Conservation (phyloP, 2,329 filamentous ascomycete species). For the Biscogniauxia mediterranea region DNA sequence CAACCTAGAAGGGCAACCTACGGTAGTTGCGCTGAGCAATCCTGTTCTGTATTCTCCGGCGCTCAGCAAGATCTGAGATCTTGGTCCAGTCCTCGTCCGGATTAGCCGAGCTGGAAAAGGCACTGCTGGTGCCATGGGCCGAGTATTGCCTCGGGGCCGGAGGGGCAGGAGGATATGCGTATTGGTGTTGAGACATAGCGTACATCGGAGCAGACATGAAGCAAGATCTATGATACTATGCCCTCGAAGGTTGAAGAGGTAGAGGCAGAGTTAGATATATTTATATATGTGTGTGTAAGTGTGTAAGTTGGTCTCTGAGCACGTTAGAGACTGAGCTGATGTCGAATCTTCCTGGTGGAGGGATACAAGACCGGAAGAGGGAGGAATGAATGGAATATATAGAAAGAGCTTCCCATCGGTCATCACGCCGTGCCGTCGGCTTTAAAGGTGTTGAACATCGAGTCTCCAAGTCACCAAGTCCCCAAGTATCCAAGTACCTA, state of each 20-base stretch:
- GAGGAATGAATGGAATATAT: constrained; percentile 29
- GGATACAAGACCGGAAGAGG: constrained; percentile 22
- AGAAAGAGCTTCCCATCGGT: constrained; percentile 20
- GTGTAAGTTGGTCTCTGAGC: background rate
- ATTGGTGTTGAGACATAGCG: constrained; percentile 43
- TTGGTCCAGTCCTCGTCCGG: constrained; percentile 99
- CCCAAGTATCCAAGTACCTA: no score
- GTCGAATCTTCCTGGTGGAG: constrained; percentile 22
- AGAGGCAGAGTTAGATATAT: background rate
- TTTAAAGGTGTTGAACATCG: background rate
- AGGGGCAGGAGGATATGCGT: constrained; percentile 39
- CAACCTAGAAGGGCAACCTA: constrained; percentile 42
- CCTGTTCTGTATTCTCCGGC: constrained; percentile 91
- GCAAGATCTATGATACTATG: constrained; percentile 1
- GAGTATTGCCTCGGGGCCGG: constrained; percentile 63
- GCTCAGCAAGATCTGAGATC: constrained; percentile 94
- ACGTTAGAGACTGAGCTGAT: constrained; percentile 9
- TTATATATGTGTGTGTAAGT: background rate
- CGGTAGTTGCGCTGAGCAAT: constrained; percentile 98
- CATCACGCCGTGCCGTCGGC: constrained; percentile 15
- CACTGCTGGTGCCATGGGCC: constrained; percentile 80
- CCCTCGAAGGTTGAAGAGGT: background rate
- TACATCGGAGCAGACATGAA: constrained; percentile 36
- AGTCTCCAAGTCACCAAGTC: background rate
- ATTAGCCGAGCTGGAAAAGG: constrained; percentile 91